A percentile compares a stretch with the other conserved stretches of the same genome.
Conservation (phyloP, 1,284 basidiomycete genomes). For the Boletus mariae region DNA sequence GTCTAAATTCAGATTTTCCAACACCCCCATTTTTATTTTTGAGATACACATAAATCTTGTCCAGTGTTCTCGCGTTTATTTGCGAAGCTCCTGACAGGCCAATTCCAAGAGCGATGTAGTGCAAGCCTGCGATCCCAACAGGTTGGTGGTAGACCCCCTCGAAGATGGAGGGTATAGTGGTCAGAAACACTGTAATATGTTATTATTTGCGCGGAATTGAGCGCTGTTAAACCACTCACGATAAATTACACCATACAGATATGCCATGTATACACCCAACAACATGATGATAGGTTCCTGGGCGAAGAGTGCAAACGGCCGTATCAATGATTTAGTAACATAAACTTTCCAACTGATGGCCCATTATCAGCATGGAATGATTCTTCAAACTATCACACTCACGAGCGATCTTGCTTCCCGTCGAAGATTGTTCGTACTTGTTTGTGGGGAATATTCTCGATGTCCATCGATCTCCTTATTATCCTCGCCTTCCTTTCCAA, state of each 20-base stretch:
- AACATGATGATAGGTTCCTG: slow-evolving; percentile 49
- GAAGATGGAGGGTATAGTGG: slow-evolving; percentile 64
- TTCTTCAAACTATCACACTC: slow-evolving; percentile 16
- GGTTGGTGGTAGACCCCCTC: slow-evolving; percentile 45
- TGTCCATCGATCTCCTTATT: slow-evolving; percentile 44
- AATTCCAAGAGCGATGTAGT: slow-evolving; percentile 53
- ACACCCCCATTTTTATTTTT: slow-evolving; percentile 41
- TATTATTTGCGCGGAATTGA: not conserved
- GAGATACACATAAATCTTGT: slow-evolving; percentile 44
- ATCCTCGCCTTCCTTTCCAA: slow-evolving; percentile 55
- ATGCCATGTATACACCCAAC: slow-evolving; percentile 47
- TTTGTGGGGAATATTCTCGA: slow-evolving; percentile 39
- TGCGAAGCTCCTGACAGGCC: slow-evolving; percentile 45
- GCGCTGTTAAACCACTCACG: slow-evolving; percentile 34
- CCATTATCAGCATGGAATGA: not conserved
- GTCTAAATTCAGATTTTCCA: slow-evolving; percentile 48
- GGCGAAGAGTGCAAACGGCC: slow-evolving; percentile 47
- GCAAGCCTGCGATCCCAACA: slow-evolving; percentile 54
- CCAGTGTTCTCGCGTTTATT: slow-evolving; percentile 45
- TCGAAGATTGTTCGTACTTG: slow-evolving; percentile 47
- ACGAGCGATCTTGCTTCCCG: slow-evolving; percentile 40
- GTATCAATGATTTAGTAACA: slow-evolving; percentile 36
- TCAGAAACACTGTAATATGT: slow-evolving; percentile 50
- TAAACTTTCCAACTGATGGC: slow-evolving; percentile 36
- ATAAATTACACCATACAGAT: slow-evolving; percentile 53